Evolutionary conservation across 495 filamentous ascomycete genomes (phyloP), one percentile per base, ranked within the genome.

Genomic region (Chaetomium tenue): DNA sequence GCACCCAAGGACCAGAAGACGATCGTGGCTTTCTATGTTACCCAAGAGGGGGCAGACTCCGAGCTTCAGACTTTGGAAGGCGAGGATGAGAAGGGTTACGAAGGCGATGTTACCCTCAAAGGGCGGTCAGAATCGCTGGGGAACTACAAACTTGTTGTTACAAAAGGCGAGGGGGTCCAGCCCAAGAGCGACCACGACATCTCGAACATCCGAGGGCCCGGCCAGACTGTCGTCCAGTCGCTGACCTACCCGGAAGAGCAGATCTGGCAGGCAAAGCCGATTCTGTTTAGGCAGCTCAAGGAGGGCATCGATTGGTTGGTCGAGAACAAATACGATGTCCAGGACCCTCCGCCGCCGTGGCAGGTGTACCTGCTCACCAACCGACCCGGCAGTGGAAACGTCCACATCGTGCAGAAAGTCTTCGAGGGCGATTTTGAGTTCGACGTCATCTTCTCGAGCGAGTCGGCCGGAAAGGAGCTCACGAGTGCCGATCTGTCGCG

Each of bases 391-490:
- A 55, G 77, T 22, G 95, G 93, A 16, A 98, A 98, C 70, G 68
- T 92, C 5, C 94, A 98, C 65, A 79, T 95, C 54, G 84, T 98
- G 46, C 93, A 98, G 75, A 98, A 96, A 76, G 83, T 92, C 3
- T 98, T 97, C 73, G 85, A 90, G 71, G 95, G 95, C 1, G 70
- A 87, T 25, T 98, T 98, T 72, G 91, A 94, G 82, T 98, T 98
- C 69, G 94, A 98, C 70, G 81, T 98, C 50, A 82, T 98, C 26
- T 98, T 90, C 79, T 91, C 91, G 5, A 97, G 93, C 64, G 86
- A 78, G 53, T 93, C 91, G 22, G 84, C 87, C 2, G 81, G 84
- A 13, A 80, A 85, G 75, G 80, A 75, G 53, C 46, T 75, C 42
- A 74, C 71, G 77, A 89, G 90, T 55, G 84, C 87, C 54, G 85